Evolutionary conservation across 192 early-diverging fungal species (phyloP).

Genomic region (Backusella circina): DNA sequence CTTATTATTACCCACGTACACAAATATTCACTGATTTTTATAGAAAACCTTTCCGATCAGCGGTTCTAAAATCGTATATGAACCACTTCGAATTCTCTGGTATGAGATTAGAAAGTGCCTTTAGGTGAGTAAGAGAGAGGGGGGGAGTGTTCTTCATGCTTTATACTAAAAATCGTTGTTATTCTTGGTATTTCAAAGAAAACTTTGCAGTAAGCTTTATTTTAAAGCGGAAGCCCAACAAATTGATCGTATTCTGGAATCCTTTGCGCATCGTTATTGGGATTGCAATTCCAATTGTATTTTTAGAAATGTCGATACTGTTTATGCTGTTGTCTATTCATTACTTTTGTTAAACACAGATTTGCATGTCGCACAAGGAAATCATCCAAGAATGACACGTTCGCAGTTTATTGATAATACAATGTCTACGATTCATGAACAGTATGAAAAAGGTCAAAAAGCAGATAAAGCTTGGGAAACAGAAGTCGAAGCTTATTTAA

Average conservation of each 20-base stretch:
- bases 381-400: conserved; percentile 66
- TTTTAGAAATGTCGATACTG: conserved; percentile 59
- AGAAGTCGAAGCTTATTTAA: conserved; percentile 17
- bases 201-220: conserved; percentile 72
- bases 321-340: conserved; percentile 85
- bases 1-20: neutral
- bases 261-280: conserved; percentile 77
- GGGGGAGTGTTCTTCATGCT: neutral
- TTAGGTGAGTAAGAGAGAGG: conserved; percentile 48
- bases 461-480: conserved; percentile 17
- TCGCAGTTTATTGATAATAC: conserved; percentile 73
- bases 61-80: conserved; percentile 70
- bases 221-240: conserved; percentile 94
- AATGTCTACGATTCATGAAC: conserved; percentile 42
- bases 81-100: conserved; percentile 68
- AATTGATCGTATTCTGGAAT: conserved; percentile 84
- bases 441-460: neutral
- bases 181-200: conserved; percentile 26
- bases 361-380: conserved; percentile 77
- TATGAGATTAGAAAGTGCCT: conserved; percentile 71
- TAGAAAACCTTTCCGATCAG: conserved; percentile 48
- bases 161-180: neutral
- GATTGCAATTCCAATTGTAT: conserved; percentile 74
- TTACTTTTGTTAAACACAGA: conserved; percentile 91
- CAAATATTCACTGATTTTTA: neutral